Evolutionary conservation across 805 yeast species (phyloP).

Genomic region (Maudiozyma turicensis): DNA sequence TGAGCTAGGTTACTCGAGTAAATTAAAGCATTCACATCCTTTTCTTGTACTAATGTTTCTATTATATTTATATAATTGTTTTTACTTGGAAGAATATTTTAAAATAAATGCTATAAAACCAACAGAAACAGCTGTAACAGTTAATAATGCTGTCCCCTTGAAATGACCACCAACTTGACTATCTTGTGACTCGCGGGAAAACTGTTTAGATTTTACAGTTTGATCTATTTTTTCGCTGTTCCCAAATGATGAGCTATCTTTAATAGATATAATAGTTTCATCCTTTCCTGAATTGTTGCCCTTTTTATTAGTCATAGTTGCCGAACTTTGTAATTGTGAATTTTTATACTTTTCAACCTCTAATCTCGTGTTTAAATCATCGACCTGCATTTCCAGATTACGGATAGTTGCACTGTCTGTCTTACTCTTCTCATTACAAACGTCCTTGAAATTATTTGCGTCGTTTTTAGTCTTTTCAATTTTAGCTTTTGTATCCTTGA

Average conservation of each 20-base stretch:
- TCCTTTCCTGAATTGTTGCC: too few relatives aligned
- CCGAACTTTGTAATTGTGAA: constrained; percentile 6
- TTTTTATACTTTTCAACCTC: constrained; percentile 29
- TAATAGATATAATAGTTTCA: too few relatives aligned
- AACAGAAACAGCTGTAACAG: constrained; percentile 6
- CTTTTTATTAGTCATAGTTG: too few relatives aligned
- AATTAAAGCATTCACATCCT: neutral
- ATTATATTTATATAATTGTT: neutral
- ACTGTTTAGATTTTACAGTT: neutral
- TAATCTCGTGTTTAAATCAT: constrained; percentile 25
- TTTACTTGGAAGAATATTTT: constrained; percentile 1
- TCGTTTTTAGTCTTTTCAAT: constrained; percentile 13
- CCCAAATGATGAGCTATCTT: too few relatives aligned
- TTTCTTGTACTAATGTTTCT: neutral
- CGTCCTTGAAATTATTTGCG: constrained; percentile 7
- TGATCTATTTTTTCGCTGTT: too few relatives aligned
- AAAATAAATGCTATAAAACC: constrained; percentile 6
- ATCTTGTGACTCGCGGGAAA: neutral
- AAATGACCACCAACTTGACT: neutral
- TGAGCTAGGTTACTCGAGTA: too few relatives aligned
- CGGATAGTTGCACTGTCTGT: constrained; percentile 12
- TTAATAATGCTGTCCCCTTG: neutral
- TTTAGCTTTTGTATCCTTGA: constrained; percentile 15
- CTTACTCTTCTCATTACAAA: constrained; percentile 6
- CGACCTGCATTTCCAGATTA: constrained; percentile 20